Evolutionary conservation across 805 yeast species (phyloP).

Genomic region (Saccharomycopsis olivae): DNA sequence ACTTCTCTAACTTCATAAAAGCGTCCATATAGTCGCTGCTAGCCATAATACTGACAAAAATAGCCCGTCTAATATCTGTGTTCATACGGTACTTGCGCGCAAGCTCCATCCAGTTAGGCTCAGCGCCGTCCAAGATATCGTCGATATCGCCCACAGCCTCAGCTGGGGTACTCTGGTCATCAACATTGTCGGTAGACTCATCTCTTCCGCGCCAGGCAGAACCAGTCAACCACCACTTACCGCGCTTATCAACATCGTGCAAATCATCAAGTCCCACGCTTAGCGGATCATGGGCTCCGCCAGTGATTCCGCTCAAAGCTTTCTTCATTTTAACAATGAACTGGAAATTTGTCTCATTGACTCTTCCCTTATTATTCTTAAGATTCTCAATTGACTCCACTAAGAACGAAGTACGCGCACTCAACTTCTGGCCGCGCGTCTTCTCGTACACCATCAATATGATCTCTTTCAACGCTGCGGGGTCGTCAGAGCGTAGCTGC

Average conservation of each 20-base stretch:
- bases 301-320: constrained; percentile 41
- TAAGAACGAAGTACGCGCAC: constrained; percentile 67
- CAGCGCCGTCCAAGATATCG: constrained; percentile 55
- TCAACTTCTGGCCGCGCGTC: constrained; percentile 29
- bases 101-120: constrained; percentile 81
- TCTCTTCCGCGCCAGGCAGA: constrained; percentile 87
- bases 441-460: constrained; percentile 44
- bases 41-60: constrained; percentile 90
- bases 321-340: constrained; percentile 53
- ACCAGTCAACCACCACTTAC: constrained; percentile 99
- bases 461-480: constrained; percentile 73
- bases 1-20: constrained; percentile 66
- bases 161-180: constrained; percentile 17
- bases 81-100: constrained; percentile 88
- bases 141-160: constrained; percentile 25
- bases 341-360: constrained; percentile 29
- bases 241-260: constrained; percentile 60
- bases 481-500: constrained; percentile 84
- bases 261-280: constrained; percentile 81
- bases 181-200: constrained; percentile 17
- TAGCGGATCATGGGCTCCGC: constrained; percentile 55
- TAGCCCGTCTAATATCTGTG: constrained; percentile 88
- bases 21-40: constrained; percentile 90
- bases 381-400: constrained; percentile 78
- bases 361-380: constrained; percentile 56